Base-by-base conservation (phyloP, 1,139 yeast species). In the Yamadazyma songkhlaensis region DNA sequence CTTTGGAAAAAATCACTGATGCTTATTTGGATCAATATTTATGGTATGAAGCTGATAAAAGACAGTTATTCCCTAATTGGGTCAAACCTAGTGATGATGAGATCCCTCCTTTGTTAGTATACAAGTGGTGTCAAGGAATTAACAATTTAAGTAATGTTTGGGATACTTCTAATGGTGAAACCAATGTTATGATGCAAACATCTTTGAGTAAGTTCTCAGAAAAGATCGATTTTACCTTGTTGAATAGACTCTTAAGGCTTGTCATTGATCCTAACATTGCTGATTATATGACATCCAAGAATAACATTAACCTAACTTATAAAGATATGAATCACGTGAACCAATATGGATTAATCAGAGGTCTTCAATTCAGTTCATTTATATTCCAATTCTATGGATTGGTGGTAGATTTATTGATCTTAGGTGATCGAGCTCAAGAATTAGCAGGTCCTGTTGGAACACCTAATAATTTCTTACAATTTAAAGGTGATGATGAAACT, bases 311-410 rank as follows among this genome's bases (percentile, higher is more conserved):
- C 26, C 54, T 94, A 25, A 74, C 92, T 2, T 94, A 83, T 59
- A 94, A 94, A 56, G 99, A 94, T 57, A 94, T 94, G 98, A 85
- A 81, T 44, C 96, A 89, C 57, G 81, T 86, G 12, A 92, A 92
- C 59, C 90, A 85, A 51, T 82, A 81, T 55, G 99, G 99, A 23
- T 62, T 94, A 43, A 64, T 94, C 14, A 73, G 95, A 38, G 99
- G 98, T 2, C 64, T 92, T 23, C 96, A 88, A 52, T 94, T 89
- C 57, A 77, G 97, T 1, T 82, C 97, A 0, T 94, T 92, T 60
- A 79, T 94, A 3, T 81, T 77, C 54, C 99, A 94, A 57, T 90
- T 80, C 59, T 92, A 90, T 59, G 97, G 97, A 1, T 65, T 94
- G 38, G 81, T 85, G 31, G 64, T 87, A 24, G 99, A 94, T 64